Conservation (phyloP, 352 stramenopile species). For the Pythium grandisporangium region DNA sequence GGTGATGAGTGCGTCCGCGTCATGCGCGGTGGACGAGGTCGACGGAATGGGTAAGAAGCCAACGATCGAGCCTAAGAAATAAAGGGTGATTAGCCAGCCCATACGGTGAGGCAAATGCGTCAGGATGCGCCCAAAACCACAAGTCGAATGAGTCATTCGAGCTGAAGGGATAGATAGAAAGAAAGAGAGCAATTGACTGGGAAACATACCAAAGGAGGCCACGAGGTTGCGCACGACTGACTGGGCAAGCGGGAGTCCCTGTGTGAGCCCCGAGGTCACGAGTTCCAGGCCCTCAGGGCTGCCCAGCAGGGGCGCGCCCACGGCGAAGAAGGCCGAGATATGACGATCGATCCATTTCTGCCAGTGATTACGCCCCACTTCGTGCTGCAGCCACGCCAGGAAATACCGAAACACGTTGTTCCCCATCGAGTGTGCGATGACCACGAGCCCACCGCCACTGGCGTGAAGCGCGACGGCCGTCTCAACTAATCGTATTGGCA, state of each 20-base stretch:
- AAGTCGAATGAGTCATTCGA: too few species aligned
- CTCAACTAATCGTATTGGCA: constrained; percentile 54
- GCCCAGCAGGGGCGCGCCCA: constrained; percentile 59
- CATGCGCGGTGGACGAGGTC: constrained; percentile 27
- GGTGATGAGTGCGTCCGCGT: constrained; percentile 45
- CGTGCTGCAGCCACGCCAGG: constrained; percentile 68
- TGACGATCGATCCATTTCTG: constrained; percentile 68
- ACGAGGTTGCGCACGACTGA: constrained; percentile 63
- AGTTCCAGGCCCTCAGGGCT: constrained; percentile 63
- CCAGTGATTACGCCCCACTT: constrained; percentile 63
- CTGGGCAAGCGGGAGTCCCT: constrained; percentile 54
- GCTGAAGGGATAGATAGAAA: too few species aligned
- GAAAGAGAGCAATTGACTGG: too few species aligned
- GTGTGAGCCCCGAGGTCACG: constrained; percentile 50
- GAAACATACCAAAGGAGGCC: constrained; percentile 45
- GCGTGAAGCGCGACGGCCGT: constrained; percentile 37
- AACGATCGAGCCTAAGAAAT: constrained; percentile 40
- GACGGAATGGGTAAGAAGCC: constrained; percentile 66
- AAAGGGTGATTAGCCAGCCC: neutral
- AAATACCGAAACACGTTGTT: constrained; percentile 80
- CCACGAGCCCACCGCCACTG: constrained; percentile 32
- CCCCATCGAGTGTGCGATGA: constrained; percentile 79
- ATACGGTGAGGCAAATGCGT: neutral
- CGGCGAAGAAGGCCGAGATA: constrained; percentile 68
- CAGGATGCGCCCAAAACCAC: too few species aligned